phyloP scores from a whole-genome alignment of 768 basidiomycete species.

The Lactarius pseudohatsudake region DNA sequence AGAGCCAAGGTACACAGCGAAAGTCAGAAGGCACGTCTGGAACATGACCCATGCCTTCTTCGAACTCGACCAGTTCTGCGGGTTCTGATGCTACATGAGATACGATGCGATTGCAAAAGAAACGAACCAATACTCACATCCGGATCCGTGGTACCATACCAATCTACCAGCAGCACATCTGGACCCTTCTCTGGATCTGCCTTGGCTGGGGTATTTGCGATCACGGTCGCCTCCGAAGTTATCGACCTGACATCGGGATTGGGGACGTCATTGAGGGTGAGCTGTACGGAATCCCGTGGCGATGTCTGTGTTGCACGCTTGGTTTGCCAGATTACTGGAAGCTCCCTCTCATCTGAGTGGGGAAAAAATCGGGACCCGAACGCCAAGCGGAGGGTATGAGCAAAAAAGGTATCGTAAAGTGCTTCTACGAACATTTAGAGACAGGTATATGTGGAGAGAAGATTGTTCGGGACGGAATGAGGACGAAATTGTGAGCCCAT shows the following conservation, averaged over 20 bases:
- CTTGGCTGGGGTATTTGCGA: not conserved
- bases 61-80: slow-evolving; percentile 35
- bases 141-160: slow-evolving; percentile 32
- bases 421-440: slow-evolving; percentile 17
- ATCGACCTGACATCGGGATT: slow-evolving; percentile 2
- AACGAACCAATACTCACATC: slow-evolving; percentile 17
- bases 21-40: slow-evolving; percentile 37
- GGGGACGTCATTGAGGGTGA: not conserved
- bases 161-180: slow-evolving; percentile 33
- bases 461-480: slow-evolving; percentile 7
- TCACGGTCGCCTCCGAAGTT: not conserved
- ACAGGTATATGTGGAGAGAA: too few relatives aligned
- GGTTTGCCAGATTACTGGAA: slow-evolving; percentile 26
- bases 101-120: not conserved
- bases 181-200: slow-evolving; percentile 17
- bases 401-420: slow-evolving; percentile 35
- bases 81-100: slow-evolving; percentile 3
- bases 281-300: not conserved
- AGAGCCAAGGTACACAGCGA: slow-evolving; percentile 39
- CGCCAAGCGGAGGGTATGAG: slow-evolving; percentile 34
- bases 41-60: slow-evolving; percentile 37
- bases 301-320: slow-evolving; percentile 13
- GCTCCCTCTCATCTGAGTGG: slow-evolving; percentile 27
- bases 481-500: not conserved
- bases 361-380: slow-evolving; percentile 32